Evolutionary conservation across 2,329 filamentous ascomycete genomes (phyloP).

Genomic region (Paraphoma sp.): DNA sequence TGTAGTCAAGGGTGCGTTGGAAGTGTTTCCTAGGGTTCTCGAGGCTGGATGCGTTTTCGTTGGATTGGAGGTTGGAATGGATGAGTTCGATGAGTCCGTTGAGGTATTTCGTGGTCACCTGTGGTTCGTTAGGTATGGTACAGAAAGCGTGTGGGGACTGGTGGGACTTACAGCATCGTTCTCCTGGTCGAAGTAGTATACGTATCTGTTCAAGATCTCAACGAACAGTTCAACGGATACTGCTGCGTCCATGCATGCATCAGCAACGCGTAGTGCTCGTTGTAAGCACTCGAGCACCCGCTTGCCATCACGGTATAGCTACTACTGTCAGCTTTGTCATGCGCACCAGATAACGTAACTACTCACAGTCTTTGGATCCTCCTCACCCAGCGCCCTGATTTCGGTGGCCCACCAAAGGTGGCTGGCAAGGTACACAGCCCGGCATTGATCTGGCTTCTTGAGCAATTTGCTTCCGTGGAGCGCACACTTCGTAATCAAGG

Average conservation of each 20-base stretch:
- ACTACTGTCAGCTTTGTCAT: constrained; percentile 14
- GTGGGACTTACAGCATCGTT: constrained; percentile 79
- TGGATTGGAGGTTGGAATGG: constrained; percentile 90
- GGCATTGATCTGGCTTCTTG: constrained; percentile 97
- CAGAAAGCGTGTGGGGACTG: neutral
- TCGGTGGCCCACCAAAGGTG: constrained; percentile 98
- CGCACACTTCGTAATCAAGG: constrained; percentile 95
- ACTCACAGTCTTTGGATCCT: constrained; percentile 79
- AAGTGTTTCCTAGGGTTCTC: constrained; percentile 95
- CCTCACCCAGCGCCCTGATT: constrained; percentile 75
- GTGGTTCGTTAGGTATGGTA: constrained; percentile 11
- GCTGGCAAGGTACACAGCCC: constrained; percentile 93
- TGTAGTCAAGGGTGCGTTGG: constrained; percentile 92
- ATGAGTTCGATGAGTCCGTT: constrained; percentile 98
- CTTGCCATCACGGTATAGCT: constrained; percentile 96
- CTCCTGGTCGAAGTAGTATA: constrained; percentile 99
- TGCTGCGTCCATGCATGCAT: constrained; percentile 98
- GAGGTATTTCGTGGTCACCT: constrained; percentile 94
- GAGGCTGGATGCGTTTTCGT: constrained; percentile 80
- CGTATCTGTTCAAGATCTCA: constrained; percentile 96
- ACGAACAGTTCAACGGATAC: constrained; percentile 98
- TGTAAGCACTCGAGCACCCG: constrained; percentile 95
- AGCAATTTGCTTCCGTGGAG: constrained; percentile 95
- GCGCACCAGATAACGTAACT: neutral
- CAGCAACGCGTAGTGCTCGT: constrained; percentile 90